Conservation (phyloP, 371 early-diverging fungal species). For the Edhazardia aedis region DNA sequence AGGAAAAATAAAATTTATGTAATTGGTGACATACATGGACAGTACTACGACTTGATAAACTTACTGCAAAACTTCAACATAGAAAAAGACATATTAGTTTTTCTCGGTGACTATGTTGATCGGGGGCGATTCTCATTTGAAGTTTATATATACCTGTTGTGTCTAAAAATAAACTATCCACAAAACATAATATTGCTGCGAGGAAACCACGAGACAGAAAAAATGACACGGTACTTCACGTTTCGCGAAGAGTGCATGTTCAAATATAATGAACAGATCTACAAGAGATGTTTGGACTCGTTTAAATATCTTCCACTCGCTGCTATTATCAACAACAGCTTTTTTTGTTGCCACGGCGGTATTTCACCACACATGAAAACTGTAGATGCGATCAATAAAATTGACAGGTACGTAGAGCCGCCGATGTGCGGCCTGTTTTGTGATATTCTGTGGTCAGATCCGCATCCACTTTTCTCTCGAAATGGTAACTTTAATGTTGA, state of each 20-base stretch:
- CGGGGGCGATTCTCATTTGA: conserved; percentile 75
- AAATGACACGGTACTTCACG: conserved; percentile 79
- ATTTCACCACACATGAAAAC: conserved; percentile 61
- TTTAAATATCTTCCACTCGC: conserved; percentile 77
- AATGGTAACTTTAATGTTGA: conserved; percentile 52
- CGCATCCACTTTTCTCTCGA: conserved; percentile 70
- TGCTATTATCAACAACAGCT: conserved; percentile 68
- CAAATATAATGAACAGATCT: conserved; percentile 66
- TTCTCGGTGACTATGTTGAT: conserved; percentile 94
- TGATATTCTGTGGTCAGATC: conserved; percentile 89
- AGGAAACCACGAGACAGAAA: conserved; percentile 51
- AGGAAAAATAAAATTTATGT: no score
- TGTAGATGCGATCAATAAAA: conserved; percentile 64
- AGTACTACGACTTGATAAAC: conserved; percentile 36
- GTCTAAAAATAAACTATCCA: conserved; percentile 63
- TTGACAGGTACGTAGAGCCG: conserved; percentile 76
- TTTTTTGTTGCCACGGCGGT: conserved; percentile 85
- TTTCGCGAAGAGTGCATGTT: conserved; percentile 65
- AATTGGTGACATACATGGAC: conserved; percentile 44
- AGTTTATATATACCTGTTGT: conserved; percentile 51
- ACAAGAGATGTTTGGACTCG: conserved; percentile 58
- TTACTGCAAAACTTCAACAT: conserved; percentile 19
- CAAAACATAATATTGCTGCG: conserved; percentile 27
- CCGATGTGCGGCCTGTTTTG: conserved; percentile 76
- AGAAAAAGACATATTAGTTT: conserved; percentile 50